These are phyloP conservation scores for Juglanconis juglandina DNA, from an alignment of 2,329 filamentous ascomycete genomes.

Conservation along the genomic window DNA sequence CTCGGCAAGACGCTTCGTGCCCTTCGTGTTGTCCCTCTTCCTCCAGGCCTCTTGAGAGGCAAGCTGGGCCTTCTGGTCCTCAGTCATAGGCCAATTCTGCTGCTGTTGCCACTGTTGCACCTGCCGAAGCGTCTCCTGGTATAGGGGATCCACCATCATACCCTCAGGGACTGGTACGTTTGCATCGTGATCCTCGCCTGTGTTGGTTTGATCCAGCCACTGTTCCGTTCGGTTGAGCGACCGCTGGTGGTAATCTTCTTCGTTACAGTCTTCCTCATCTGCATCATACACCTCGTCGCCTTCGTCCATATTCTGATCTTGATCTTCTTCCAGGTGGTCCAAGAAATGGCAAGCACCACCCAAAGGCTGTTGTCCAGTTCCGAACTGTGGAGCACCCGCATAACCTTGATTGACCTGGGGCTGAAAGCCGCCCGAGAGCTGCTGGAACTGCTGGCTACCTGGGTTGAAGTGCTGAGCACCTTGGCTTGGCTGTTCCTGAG, in stretches of 20 bases:
- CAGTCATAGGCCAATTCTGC: neutral
- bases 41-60: neutral
- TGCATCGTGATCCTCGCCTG: neutral
- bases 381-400: neutral
- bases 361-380: neutral
- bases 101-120: neutral
- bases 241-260: neutral
- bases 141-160: neutral
- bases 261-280: neutral
- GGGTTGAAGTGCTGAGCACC: neutral
- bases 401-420: neutral
- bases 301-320: neutral
- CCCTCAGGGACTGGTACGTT: neutral
- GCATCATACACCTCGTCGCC: neutral
- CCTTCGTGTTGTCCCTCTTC: neutral
- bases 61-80: neutral
- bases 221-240: neutral
- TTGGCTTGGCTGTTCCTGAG: neutral
- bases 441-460: neutral
- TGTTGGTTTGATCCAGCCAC: neutral
- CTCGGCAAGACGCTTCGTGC: conserved; percentile 1
- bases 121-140: neutral
- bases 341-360: neutral
- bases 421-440: neutral
- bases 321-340: neutral